phyloP scores from a whole-genome alignment of 768 basidiomycete genomes.

The Trametes sanguinea region DNA sequence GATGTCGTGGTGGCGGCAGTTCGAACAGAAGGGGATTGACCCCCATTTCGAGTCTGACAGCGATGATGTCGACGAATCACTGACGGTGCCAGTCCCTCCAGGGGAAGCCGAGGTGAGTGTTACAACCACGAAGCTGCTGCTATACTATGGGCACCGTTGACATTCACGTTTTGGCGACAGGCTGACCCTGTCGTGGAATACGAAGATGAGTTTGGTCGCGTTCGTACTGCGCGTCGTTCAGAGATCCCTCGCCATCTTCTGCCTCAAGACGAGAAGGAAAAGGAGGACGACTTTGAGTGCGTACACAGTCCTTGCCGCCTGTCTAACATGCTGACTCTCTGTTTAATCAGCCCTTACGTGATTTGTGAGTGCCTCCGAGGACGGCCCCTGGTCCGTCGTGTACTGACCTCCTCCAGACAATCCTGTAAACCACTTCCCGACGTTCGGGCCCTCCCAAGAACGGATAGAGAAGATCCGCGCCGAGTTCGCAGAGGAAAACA shows the following conservation, averaged over 20 bases:
- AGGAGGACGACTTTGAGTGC: constrained; percentile 49
- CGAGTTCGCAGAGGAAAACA: constrained; percentile 66
- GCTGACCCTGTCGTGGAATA: constrained; percentile 83
- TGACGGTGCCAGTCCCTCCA: constrained; percentile 54
- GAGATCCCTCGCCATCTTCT: constrained; percentile 74
- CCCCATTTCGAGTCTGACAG: constrained; percentile 62
- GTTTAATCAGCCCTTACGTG: constrained; percentile 24
- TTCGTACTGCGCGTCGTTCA: constrained; percentile 65
- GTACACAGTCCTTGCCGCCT: constrained; percentile 45
- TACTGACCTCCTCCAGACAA: constrained; percentile 53
- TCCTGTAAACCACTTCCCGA: constrained; percentile 83
- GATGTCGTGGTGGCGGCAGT: constrained; percentile 43
- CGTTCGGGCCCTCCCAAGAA: constrained; percentile 83
- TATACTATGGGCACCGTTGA: too few species aligned
- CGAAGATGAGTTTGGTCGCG: constrained; percentile 85
- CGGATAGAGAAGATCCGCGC: constrained; percentile 74
- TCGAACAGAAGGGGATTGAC: constrained; percentile 59
- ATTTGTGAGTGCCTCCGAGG: constrained; percentile 23
- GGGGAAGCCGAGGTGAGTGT: constrained; percentile 43
- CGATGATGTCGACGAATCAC: constrained; percentile 79
- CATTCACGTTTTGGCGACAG: constrained; percentile 34
- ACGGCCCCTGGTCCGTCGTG: not conserved
- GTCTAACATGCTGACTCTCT: constrained; percentile 1
- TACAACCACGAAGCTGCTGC: too few species aligned
- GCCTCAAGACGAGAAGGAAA: constrained; percentile 46